phyloP scores from a whole-genome alignment of 1,139 yeast genomes.

The Blastobotrys malaysiensis region DNA sequence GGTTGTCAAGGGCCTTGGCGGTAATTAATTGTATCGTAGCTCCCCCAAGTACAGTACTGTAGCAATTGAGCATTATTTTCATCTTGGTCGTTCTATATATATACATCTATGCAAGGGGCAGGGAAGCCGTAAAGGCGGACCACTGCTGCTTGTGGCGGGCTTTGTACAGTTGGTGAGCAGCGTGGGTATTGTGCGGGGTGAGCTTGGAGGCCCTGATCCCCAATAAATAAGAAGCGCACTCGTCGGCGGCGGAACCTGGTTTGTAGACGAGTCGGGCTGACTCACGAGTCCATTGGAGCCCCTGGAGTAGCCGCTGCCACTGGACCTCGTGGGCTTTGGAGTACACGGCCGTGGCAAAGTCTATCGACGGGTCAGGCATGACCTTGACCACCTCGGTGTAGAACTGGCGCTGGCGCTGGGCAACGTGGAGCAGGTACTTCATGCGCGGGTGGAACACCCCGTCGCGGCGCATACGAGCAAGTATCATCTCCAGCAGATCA shows the following conservation, averaged over 20 bases:
- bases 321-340: not conserved
- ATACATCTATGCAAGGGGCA: not conserved
- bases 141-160: slow-evolving; percentile 2
- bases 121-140: not conserved
- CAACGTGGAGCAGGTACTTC: slow-evolving; percentile 1
- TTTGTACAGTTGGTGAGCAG: slow-evolving; percentile 3
- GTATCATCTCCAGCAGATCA: slow-evolving; percentile 15
- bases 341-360: not conserved
- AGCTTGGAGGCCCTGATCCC: slow-evolving; percentile 7
- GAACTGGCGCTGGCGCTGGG: not conserved
- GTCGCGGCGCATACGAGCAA: slow-evolving; percentile 9
- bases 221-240: slow-evolving; percentile 5
- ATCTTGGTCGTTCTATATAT: too few relatives aligned
- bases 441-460: not conserved
- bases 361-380: not conserved
- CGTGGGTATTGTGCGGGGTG: slow-evolving; percentile 5
- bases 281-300: not conserved
- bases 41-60: too few relatives aligned
- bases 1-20: slow-evolving; percentile 28
- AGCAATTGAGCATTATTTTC: too few relatives aligned
- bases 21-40: not conserved
- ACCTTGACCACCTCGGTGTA: not conserved
- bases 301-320: not conserved
- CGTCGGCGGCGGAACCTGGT: not conserved
- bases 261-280: not conserved